Percentiles rank a stretch among this genome's conserved stretches.
These are phyloP conservation scores for Ustilago bromivora DNA, from an alignment of 1,284 basidiomycete species.

Conservation along the genomic window DNA sequence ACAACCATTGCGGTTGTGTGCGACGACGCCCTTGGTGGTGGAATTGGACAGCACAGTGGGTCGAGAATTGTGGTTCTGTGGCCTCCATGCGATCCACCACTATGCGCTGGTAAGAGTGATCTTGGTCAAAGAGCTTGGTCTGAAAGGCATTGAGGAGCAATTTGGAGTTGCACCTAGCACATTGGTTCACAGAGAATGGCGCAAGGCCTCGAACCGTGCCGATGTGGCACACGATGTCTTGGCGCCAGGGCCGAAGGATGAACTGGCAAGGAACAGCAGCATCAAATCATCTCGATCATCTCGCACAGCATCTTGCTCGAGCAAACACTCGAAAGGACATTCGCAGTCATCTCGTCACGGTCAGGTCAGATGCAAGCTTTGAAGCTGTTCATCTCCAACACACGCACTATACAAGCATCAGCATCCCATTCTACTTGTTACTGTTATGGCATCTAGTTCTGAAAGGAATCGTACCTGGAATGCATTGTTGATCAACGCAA, in stretches of 20 bases:
- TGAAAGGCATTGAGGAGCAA: constrained; percentile 43
- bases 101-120: constrained; percentile 63
- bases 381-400: not conserved
- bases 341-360: constrained; percentile 9
- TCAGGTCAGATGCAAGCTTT: constrained; percentile 24
- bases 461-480: not conserved
- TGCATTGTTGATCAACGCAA: not conserved
- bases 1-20: constrained; percentile 45
- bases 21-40: constrained; percentile 59
- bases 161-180: constrained; percentile 67
- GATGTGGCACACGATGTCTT: constrained; percentile 18
- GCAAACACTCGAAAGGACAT: constrained; percentile 13
- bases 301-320: not conserved
- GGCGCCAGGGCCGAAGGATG: constrained; percentile 17
- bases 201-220: constrained; percentile 37
- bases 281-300: not conserved
- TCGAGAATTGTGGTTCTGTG: constrained; percentile 64
- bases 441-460: not conserved
- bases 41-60: constrained; percentile 51
- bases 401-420: constrained; percentile 8
- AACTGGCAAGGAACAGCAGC: not conserved
- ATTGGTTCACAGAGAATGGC: constrained; percentile 53
- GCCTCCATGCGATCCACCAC: constrained; percentile 65
- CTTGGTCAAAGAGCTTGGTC: constrained; percentile 56
- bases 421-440: not conserved